Conservation (phyloP, 257 asterid species). For the Handroanthus guayacan region DNA sequence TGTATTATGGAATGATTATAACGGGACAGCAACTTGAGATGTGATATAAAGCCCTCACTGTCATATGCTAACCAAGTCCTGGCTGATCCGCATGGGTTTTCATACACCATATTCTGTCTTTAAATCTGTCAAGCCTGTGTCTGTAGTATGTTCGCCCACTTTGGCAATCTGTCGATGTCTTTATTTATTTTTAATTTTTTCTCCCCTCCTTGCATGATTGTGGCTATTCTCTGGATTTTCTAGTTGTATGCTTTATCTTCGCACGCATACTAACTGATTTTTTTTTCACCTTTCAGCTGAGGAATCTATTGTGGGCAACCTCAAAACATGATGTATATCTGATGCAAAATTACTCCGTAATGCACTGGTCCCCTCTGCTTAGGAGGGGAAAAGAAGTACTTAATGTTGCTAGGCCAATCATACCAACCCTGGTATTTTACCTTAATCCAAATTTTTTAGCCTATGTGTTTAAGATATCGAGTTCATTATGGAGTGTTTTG, state of each 20-base stretch:
- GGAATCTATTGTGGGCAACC: conserved; percentile 80
- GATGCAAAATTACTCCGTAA: conserved; percentile 70
- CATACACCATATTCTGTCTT: conserved; percentile 5
- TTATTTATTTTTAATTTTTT: no score
- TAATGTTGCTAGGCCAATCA: conserved; percentile 62
- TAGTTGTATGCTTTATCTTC: not conserved
- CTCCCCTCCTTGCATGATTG: not conserved
- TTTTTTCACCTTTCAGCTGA: conserved; percentile 58
- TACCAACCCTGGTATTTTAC: conserved; percentile 51
- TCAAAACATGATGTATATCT: conserved; percentile 39
- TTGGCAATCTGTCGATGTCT: not conserved
- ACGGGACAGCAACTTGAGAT: not conserved
- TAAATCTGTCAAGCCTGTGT: not conserved
- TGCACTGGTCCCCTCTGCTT: conserved; percentile 76
- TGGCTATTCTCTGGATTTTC: not conserved
- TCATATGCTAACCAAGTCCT: not conserved
- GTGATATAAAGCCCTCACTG: not conserved
- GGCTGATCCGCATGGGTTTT: not conserved
- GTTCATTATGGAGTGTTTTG: conserved; percentile 1
- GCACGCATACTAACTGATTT: conserved; percentile 2
- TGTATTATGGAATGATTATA: not conserved
- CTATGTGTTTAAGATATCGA: not conserved
- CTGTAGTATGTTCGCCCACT: not conserved
- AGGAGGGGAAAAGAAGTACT: conserved; percentile 61
- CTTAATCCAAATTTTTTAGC: not conserved